These are phyloP conservation scores for Haplographium delicatum DNA, from an alignment of 495 filamentous ascomycete genomes.

Conservation along the genomic window DNA sequence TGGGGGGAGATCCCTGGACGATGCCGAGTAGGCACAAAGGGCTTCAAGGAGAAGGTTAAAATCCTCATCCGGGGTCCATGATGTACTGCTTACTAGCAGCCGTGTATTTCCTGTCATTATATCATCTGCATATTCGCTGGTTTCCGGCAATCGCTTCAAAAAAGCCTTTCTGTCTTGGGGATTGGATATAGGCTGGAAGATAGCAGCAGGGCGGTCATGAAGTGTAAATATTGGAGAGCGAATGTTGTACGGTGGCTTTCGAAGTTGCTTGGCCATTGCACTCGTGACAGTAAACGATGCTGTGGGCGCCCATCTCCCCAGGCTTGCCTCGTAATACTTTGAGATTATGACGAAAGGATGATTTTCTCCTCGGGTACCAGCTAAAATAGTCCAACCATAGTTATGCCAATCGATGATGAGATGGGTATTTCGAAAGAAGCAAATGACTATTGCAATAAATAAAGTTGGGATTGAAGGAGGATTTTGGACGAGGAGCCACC, in stretches of 20 bases:
- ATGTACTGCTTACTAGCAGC: slow-evolving; percentile 84
- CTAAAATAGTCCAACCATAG: slow-evolving; percentile 93
- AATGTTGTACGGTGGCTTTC: slow-evolving; percentile 54
- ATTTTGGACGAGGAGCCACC: slow-evolving; percentile 87
- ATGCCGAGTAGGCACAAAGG: slow-evolving; percentile 58
- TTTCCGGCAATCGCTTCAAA: slow-evolving; percentile 54
- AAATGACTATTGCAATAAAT: slow-evolving; percentile 63
- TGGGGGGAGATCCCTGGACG: slow-evolving; percentile 44
- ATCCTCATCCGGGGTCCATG: slow-evolving; percentile 96
- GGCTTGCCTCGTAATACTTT: slow-evolving; percentile 65
- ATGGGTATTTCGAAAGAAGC: slow-evolving; percentile 70
- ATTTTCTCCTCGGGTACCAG: slow-evolving; percentile 53
- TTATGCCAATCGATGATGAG: slow-evolving; percentile 99
- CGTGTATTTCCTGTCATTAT: slow-evolving; percentile 51
- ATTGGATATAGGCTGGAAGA: slow-evolving; percentile 66
- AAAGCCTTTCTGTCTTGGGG: slow-evolving; percentile 46
- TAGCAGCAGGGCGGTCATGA: slow-evolving; percentile 80
- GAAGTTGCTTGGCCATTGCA: slow-evolving; percentile 75
- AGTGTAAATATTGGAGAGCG: slow-evolving; percentile 60
- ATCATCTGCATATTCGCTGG: slow-evolving; percentile 45
- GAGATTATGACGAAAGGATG: slow-evolving; percentile 77
- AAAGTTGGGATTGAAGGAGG: slow-evolving; percentile 93
- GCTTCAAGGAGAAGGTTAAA: slow-evolving; percentile 86
- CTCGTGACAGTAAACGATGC: slow-evolving; percentile 82
- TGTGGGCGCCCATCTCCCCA: slow-evolving; percentile 58